These are phyloP conservation scores for Castanea crenata DNA, from an alignment of 306 rosid species.

Conservation along the genomic window DNA sequence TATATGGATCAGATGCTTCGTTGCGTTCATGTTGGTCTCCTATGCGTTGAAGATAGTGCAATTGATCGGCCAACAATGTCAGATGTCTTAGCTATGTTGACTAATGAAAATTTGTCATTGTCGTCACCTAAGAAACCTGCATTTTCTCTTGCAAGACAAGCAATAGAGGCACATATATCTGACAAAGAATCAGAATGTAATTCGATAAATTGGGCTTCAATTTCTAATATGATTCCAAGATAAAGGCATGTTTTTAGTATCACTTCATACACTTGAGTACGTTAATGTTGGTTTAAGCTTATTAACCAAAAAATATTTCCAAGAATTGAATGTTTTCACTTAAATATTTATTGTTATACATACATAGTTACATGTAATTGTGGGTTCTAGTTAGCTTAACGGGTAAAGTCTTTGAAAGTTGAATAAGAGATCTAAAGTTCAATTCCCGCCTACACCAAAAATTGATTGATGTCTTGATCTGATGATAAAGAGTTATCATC, in stretches of 20 bases:
- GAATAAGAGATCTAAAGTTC: too few species aligned
- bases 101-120: not conserved
- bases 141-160: not conserved
- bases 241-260: not conserved
- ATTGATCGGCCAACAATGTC: constrained; percentile 10
- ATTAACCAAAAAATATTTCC: not conserved
- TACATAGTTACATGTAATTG: too few species aligned
- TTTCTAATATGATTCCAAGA: constrained; percentile 1
- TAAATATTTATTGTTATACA: too few species aligned
- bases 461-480: too few species aligned
- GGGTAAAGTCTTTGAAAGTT: too few species aligned
- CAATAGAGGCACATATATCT: not conserved
- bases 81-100: constrained; percentile 11
- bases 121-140: constrained; percentile 6
- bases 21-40: constrained; percentile 15
- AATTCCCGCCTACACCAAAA: too few species aligned
- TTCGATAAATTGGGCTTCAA: not conserved
- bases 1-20: not conserved
- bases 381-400: too few species aligned
- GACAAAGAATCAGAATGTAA: too few species aligned
- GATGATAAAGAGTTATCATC: too few species aligned
- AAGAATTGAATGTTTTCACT: not conserved
- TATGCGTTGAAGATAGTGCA: constrained; percentile 11
- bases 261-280: too few species aligned
- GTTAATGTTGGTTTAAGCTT: not conserved